Evolutionary conservation across 352 stramenopile genomes (phyloP), one percentile per base, ranked within the genome.

Genomic region (Globisporangium takayamanum): DNA sequence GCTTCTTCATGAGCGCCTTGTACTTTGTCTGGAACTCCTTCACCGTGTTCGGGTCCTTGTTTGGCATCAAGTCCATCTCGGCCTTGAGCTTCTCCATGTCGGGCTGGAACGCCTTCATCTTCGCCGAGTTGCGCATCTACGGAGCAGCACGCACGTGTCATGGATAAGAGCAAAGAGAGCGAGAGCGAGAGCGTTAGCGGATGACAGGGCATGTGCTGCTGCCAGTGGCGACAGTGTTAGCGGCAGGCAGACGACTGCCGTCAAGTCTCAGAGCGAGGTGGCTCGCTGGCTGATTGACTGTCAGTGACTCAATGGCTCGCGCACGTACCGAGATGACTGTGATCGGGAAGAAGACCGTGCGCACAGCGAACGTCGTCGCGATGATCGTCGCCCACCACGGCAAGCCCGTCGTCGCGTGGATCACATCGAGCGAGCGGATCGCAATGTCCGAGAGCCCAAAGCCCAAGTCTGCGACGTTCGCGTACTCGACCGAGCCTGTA

Each of bases 331-430:
- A 90, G 66, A 86, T 73, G 67, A 94, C 59, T 22, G 79, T 88
- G 57, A 95, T 69, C 14, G 86, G 87, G 46, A 95, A 78, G 55
- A 94, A 82, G 26, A 63, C 69, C 20, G 72, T 80, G 50, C 88
- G 84, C 44, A 91, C 78, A 18, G 72, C 69, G 60, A 95, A 64
- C n/a, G 85, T 95, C 44, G 83, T 89, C 15, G 74, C 81, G 16
- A 92, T 74, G 60, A 96, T 88, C 3, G 88, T 95, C 18, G 78
- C 81, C 88, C 86, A 95, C 88, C 86, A 95, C 25, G 84, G 84
- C 44, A 95, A 60, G n/a, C 82, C 84, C 20, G 86, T 91, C 16
- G 82, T 90, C 26, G 69, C 53, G 60, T 96, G 88, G 52, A 94
- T 77, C 20, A 80, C 42, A 57, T 92, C 82, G 30, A 96, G 70